Base-by-base conservation (phyloP, 805 yeast species). In the Spathaspora sp. region DNA sequence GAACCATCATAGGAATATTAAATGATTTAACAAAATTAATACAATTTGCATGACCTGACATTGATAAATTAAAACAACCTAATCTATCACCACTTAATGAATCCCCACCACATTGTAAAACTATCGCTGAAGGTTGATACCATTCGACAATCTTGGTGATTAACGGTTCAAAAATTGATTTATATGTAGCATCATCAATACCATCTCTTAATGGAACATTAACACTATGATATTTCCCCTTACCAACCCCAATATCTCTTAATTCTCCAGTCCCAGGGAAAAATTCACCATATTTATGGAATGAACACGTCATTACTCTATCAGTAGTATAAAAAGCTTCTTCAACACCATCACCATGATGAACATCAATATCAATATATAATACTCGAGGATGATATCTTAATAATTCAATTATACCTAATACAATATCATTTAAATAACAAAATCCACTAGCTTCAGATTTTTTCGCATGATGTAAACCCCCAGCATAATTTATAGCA, bases 41-140 rank as follows among this genome's bases (percentile, higher is more conserved):
- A 75, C 99, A 94, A 69, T 93, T 96, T 42, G 97, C 98, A 67
- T 96, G 99, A 0, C 97, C 98, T 51, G 76, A 77, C 82, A 93
- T 92, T 51, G 94, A 89, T 56, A 94, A 79, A 66, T 96, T 94
- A 75, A 96, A 96, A 62, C 97, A 89, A 31, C 99, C 99, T 53
- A 96, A 76, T 60, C 96, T 81, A 74, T 94, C 99, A 42, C 97
- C 97, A 42, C 96, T 90, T 48, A 94, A 77, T 1, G 98, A 92
- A 67, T 94, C 99, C 28, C 97, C 99, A 46, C 99, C 99, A 75
- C 97, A 91, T 70, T 94, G 99, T 57, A 92, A 81, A n/a, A 94
- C 97, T 55, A 94, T 87, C 0, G 96, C 97, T 8, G 96, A 83
- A 1, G 99, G 99, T 69, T 89, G 96, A 70, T 87, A 94, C 87